phyloP scores from a whole-genome alignment of 352 stramenopile species.

The Pythium biforme region DNA sequence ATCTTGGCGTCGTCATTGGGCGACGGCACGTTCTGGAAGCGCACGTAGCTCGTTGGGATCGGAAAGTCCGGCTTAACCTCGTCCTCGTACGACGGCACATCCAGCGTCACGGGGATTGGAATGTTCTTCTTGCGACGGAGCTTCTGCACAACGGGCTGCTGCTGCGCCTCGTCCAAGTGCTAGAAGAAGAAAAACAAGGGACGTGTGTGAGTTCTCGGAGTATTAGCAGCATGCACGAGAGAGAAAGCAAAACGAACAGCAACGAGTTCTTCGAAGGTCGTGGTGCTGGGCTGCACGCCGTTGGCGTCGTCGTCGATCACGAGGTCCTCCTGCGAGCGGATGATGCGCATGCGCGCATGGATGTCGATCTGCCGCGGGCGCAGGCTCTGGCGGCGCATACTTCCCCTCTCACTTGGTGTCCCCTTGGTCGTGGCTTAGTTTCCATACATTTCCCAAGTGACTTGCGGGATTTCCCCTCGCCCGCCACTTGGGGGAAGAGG shows the following conservation, averaged over 20 bases:
- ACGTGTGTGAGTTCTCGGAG: too few relatives aligned
- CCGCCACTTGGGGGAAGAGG: background rate
- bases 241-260: constrained; percentile 35
- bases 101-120: constrained; percentile 78
- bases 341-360: constrained; percentile 82
- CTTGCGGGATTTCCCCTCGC: too few relatives aligned
- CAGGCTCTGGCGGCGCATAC: constrained; percentile 81
- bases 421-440: background rate
- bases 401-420: background rate
- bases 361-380: constrained; percentile 87
- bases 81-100: constrained; percentile 62
- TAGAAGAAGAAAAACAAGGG: constrained; percentile 19
- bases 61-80: constrained; percentile 67
- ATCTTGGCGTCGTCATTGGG: constrained; percentile 47
- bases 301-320: constrained; percentile 59
- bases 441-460: constrained; percentile 15
- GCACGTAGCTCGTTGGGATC: constrained; percentile 79
- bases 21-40: constrained; percentile 67
- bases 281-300: constrained; percentile 31
- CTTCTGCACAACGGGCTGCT: constrained; percentile 40
- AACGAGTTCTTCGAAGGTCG: constrained; percentile 71
- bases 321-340: constrained; percentile 80
- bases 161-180: constrained; percentile 57
- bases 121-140: constrained; percentile 81
- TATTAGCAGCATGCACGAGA: background rate